Conservation (phyloP, 2,329 filamentous ascomycete genomes). For the Uncinocarpus reesii region DNA sequence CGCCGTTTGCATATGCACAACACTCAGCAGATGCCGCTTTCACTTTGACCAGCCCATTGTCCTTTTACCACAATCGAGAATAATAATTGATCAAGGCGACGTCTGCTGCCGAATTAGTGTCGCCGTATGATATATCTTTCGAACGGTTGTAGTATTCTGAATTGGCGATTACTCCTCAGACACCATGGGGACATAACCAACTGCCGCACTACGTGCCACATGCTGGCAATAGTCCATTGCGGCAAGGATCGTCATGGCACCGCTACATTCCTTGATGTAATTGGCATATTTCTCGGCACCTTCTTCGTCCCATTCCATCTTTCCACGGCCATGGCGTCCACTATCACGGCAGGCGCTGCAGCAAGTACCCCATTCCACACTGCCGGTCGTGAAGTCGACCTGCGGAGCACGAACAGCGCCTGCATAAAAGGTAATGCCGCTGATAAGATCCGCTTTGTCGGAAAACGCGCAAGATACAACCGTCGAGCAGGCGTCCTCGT, state of each 20-base stretch:
- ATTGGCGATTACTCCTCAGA: not conserved
- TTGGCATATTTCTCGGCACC: not conserved
- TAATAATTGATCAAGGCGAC: not conserved
- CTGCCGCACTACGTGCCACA: constrained; percentile 4
- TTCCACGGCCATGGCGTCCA: not conserved
- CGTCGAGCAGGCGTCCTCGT: not conserved
- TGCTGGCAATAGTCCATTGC: constrained; percentile 11
- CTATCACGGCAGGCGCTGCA: not conserved
- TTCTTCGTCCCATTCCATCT: constrained; percentile 5
- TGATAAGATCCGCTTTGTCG: constrained; percentile 6
- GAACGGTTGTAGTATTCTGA: too few species aligned
- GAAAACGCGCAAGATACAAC: not conserved
- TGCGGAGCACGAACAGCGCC: constrained; percentile 6
- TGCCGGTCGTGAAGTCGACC: constrained; percentile 1
- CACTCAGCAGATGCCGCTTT: too few species aligned
- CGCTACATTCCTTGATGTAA: not conserved
- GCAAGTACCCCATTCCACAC: constrained; percentile 6
- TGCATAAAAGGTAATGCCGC: constrained; percentile 1
- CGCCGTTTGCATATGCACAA: too few species aligned
- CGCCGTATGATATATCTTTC: too few species aligned
- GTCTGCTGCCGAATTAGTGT: too few species aligned
- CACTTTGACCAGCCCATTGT: too few species aligned
- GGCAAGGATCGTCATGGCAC: constrained; percentile 3
- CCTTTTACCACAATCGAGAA: too few species aligned
- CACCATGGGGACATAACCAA: not conserved